Percentiles rank a stretch among this genome's conserved stretches.
Conservation (phyloP, 2,329 filamentous ascomycete genomes). For the Geosmithia morbida region DNA sequence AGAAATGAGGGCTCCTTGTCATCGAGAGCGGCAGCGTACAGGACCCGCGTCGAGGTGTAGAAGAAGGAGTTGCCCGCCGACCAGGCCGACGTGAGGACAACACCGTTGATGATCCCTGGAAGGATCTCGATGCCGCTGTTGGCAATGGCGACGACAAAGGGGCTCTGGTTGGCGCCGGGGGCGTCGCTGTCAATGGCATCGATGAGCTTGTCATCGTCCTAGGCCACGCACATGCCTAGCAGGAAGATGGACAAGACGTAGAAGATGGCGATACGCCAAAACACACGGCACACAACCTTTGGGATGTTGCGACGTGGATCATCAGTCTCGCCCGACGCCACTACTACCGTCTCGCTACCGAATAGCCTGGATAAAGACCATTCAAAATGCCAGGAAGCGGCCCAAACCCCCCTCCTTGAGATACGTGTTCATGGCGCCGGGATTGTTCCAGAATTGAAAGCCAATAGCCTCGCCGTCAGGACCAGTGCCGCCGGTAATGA, state of each 20-base stretch:
- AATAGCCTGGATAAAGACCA: constrained; percentile 30
- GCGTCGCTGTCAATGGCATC: constrained; percentile 33
- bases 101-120: constrained; percentile 37
- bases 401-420: constrained; percentile 20
- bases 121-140: constrained; percentile 29
- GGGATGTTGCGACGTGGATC: constrained; percentile 19
- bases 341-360: constrained; percentile 23
- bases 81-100: constrained; percentile 43
- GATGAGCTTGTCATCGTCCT: constrained; percentile 17
- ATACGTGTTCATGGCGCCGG: constrained; percentile 27
- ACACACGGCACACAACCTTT: constrained; percentile 15
- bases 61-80: constrained; percentile 44
- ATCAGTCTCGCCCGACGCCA: constrained; percentile 20
- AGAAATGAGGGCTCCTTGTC: constrained; percentile 25
- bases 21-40: constrained; percentile 30
- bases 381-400: constrained; percentile 26
- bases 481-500: constrained; percentile 31
- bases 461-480: constrained; percentile 26
- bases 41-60: constrained; percentile 31
- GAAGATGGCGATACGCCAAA: constrained; percentile 20
- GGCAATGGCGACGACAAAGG: constrained; percentile 42
- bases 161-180: constrained; percentile 29
- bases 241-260: constrained; percentile 21
- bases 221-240: constrained; percentile 21
- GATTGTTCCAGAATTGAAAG: constrained; percentile 28